phyloP scores from a whole-genome alignment of 1,139 yeast species.

The Eremothecium cymbalariae region DNA sequence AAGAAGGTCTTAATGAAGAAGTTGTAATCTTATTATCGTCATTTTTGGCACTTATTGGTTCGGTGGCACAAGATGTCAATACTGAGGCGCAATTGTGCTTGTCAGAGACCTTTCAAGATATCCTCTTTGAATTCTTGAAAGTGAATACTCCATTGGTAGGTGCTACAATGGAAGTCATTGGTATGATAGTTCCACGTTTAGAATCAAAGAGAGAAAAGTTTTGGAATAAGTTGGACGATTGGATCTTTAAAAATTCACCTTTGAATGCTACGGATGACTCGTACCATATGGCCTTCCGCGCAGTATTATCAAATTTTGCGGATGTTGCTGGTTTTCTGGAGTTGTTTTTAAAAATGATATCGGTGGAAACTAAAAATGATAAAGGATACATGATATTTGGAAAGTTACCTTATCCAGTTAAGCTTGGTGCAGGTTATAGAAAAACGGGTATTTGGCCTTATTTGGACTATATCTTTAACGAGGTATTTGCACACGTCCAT shows the following conservation, averaged over 20 bases:
- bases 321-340: constrained; percentile 56
- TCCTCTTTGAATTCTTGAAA: constrained; percentile 41
- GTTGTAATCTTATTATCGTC: constrained; percentile 72
- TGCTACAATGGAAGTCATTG: constrained; percentile 43
- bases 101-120: constrained; percentile 26
- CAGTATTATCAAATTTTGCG: constrained; percentile 36
- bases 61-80: constrained; percentile 39
- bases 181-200: constrained; percentile 44
- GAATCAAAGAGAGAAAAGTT: constrained; percentile 41
- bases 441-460: constrained; percentile 74
- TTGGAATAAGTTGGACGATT: constrained; percentile 68
- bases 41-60: constrained; percentile 48
- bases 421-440: constrained; percentile 56
- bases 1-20: constrained; percentile 67
- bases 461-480: constrained; percentile 59
- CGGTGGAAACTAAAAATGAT: constrained; percentile 38
- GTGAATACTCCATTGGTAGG: constrained; percentile 49
- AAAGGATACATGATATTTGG: constrained; percentile 30
- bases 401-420: constrained; percentile 50
- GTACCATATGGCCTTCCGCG: constrained; percentile 21
- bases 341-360: constrained; percentile 30
- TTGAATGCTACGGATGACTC: constrained; percentile 17
- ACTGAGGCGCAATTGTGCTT: constrained; percentile 19
- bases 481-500: constrained; percentile 47
- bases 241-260: constrained; percentile 46